Evolutionary conservation across 108 stramenopile genomes (phyloP).

Genomic region (Cyclotella kingstonii): DNA sequence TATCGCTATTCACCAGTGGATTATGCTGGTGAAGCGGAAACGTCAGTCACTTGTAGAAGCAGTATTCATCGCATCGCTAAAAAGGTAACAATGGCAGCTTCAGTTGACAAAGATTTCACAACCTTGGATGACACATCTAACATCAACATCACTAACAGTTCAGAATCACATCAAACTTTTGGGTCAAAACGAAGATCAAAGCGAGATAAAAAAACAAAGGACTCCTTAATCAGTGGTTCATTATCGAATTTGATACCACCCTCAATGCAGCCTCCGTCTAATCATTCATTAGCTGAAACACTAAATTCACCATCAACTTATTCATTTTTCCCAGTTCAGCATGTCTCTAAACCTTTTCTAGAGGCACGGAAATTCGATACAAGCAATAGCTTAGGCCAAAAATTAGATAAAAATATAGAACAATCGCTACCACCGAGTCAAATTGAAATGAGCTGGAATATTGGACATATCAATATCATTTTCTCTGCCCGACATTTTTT

Average conservation of each 20-base stretch:
- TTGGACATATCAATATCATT: conserved; percentile 53
- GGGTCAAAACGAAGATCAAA: conserved; percentile 57
- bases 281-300: not conserved
- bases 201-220: too few relatives aligned
- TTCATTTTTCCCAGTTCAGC: not conserved
- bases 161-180: conserved; percentile 11
- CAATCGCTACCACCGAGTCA: conserved; percentile 3
- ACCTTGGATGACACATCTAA: conserved; percentile 2
- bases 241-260: conserved; percentile 9
- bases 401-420: too few relatives aligned
- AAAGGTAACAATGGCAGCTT: too few relatives aligned
- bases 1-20: conserved; percentile 16
- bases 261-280: not conserved
- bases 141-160: not conserved
- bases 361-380: too few relatives aligned
- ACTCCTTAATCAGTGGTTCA: too few relatives aligned
- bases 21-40: not conserved
- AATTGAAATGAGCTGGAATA: conserved; percentile 41
- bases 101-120: too few relatives aligned
- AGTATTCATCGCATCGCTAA: too few relatives aligned
- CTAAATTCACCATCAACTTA: not conserved
- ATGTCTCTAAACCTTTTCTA: not conserved
- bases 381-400: too few relatives aligned
- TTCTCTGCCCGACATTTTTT: conserved; percentile 63
- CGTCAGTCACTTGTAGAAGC: conserved; percentile 1